Base-by-base conservation (phyloP, 192 early-diverging fungal genomes). In the Coemansia sp. region DNA sequence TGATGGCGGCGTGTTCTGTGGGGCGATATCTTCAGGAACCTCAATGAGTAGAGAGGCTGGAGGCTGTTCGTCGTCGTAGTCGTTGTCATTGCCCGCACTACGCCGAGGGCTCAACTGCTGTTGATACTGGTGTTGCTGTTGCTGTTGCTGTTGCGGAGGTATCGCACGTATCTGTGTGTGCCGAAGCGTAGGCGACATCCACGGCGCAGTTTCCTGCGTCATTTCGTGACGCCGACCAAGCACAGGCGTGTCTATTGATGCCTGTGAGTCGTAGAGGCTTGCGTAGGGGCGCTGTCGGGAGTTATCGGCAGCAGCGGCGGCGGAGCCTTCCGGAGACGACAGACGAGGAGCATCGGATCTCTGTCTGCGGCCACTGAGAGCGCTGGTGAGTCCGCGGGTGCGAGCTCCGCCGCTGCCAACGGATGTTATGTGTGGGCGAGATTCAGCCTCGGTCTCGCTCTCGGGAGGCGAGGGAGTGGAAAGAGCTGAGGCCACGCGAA, bases 11-110 rank as follows among this genome's bases (percentile, higher is more conserved):
- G 26, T 21, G 32, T 32, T 32, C 32, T 32, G 23, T 19, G 41
- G 19, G 52, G 23, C 32, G 10, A 23, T 48, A 5, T 72, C 45
- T n/a, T 53, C 50, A 19, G 68, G 68, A 37, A 70, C 54, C 37
- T 83, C 80, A 42, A 83, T 65, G 41, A 83, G 53, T 26, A 83
- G 61, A 11, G 80, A 83, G 16, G 63, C 75, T 32, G 80, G 75
- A 13, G 80, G 80, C 40, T 32, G 70, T 6, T 50, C 66, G 26
- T 77, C 21, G 13, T 81, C 69, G 38, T 42, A 63, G 9, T 53
- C 60, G 19, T 58, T 7, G 37, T 48, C 65, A 15, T 18, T 53
- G 42, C 12, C 19, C 3, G 21, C 64, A 26, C 42, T 19, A 44
- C 62, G 52, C 19, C 9, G 44, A 10, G 12, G 62, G 45, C n/a